Base-by-base conservation (phyloP, 495 filamentous ascomycete genomes). In the Aspergillus nanangensis region DNA sequence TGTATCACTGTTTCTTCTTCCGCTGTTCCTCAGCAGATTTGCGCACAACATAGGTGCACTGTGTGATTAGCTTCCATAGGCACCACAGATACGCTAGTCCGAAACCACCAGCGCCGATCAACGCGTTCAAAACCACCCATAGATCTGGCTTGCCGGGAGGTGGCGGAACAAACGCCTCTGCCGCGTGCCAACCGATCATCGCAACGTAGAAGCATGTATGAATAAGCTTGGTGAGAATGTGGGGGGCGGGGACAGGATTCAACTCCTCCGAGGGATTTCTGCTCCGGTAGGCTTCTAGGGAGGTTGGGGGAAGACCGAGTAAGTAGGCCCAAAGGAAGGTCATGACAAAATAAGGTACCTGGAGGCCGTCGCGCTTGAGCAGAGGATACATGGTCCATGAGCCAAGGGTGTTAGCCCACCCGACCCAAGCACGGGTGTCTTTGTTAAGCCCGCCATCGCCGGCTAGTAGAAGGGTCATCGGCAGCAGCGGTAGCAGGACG, bases 301-400 rank as follows among this genome's bases (percentile, higher is more conserved):
- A 87, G 8, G 82, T 79, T 0, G 90, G 87, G 8, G 92, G 91
- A 4, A 96, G 70, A 14, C 90, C 93, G 17, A 97, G 69, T 2
- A 98, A 74, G 60, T 90, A 97, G 1, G 87, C 85, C 90, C 92
- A 97, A 5, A 97, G 75, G 1, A 89, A 69, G 3, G 85, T 85
- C 22, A 96, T 71, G 18, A 95, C 85, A 35, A 77, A 74, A 53
- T 97, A 98, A 1, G 94, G 93, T 32, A 96, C 72, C 3, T 76
- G 75, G 13, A 98, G 75, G 21, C 86, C 87, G 37, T 96, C 93
- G 17, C 90, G 80, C 52, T 84, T 81, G 14, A 98, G 77, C 5
- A 98, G 73, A 4, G 93, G 93, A 58, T 87, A 98, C 74, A 97
- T 81, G 10, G 90, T 96, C 90, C 92, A 98, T 31, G 81, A 82